phyloP scores from a whole-genome alignment of 768 basidiomycete genomes.

The Phaeotremella skinneri region DNA sequence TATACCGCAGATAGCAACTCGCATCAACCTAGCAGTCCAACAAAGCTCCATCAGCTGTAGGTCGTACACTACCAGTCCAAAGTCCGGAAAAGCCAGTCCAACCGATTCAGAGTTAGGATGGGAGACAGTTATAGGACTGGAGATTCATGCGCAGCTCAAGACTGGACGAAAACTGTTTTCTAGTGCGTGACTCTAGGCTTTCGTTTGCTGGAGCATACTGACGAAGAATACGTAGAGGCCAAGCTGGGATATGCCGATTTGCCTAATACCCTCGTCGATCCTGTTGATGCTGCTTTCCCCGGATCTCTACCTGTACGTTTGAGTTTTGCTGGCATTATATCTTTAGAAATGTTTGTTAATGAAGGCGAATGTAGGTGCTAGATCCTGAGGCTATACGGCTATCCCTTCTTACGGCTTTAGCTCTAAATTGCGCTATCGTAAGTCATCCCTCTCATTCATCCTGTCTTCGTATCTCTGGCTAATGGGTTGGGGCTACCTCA shows the following conservation, averaged over 20 bases:
- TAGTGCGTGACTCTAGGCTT: constrained; percentile 51
- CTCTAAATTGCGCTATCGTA: constrained; percentile 57
- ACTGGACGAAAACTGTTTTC: constrained; percentile 87
- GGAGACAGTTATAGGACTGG: constrained; percentile 87
- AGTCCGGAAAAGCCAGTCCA: too few species aligned
- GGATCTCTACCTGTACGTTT: constrained; percentile 81
- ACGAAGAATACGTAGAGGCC: not conserved
- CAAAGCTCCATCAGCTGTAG: not conserved
- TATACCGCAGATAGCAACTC: not conserved
- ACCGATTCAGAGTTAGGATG: too few species aligned
- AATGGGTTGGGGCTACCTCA: constrained; percentile 56
- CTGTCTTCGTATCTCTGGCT: not conserved
- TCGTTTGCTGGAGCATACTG: not conserved
- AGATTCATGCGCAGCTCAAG: constrained; percentile 92
- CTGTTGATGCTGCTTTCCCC: constrained; percentile 86
- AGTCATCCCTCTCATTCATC: constrained; percentile 5
- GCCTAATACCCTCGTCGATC: constrained; percentile 71
- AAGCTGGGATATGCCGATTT: constrained; percentile 54
- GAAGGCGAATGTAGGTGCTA: constrained; percentile 60
- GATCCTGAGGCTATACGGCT: constrained; percentile 61
- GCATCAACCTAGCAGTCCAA: not conserved
- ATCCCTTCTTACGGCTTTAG: constrained; percentile 75
- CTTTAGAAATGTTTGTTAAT: not conserved
- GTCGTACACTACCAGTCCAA: not conserved
- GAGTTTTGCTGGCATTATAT: constrained; percentile 3